Conservation (phyloP, 805 yeast genomes). For the Metschnikowia noctiluminum region DNA sequence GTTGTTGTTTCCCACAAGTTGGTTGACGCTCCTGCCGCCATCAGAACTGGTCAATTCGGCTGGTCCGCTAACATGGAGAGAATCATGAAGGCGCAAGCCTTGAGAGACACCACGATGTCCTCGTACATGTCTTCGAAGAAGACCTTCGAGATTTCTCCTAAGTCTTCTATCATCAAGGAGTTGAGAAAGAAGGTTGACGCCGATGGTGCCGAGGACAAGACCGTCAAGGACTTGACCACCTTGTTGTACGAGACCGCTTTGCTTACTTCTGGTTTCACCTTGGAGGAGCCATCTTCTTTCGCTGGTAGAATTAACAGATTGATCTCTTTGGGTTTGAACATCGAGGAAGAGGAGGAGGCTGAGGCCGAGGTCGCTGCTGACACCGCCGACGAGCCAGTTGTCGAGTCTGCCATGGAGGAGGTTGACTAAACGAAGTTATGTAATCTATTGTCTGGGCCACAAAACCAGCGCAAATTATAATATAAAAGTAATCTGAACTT, state of each 20-base stretch:
- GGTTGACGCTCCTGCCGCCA: slow-evolving; percentile 99
- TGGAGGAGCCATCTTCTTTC: slow-evolving; percentile 97
- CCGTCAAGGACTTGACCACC: slow-evolving; percentile 96
- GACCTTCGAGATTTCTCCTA: slow-evolving; percentile 98
- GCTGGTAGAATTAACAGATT: slow-evolving; percentile 98
- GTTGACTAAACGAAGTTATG: slow-evolving; percentile 64
- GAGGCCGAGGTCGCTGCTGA: slow-evolving; percentile 43
- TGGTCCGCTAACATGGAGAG: slow-evolving; percentile 99
- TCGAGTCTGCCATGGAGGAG: slow-evolving; percentile 92
- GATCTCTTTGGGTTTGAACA: slow-evolving; percentile 96
- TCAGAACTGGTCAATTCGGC: slow-evolving; percentile 99
- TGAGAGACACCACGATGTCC: slow-evolving; percentile 98
- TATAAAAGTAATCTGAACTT: slow-evolving; percentile 1
- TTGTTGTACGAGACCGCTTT: slow-evolving; percentile 96
- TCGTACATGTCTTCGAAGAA: slow-evolving; percentile 99
- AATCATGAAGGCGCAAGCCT: slow-evolving; percentile 99
- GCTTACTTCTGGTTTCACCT: slow-evolving; percentile 97
- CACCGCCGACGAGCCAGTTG: slow-evolving; percentile 44
- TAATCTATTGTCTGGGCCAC: slow-evolving; percentile 7
- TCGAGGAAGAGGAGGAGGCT: slow-evolving; percentile 76
- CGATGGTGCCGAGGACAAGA: slow-evolving; percentile 97
- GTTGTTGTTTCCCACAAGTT: slow-evolving; percentile 97
- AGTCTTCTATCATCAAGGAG: slow-evolving; percentile 91
- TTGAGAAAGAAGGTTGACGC: slow-evolving; percentile 94
- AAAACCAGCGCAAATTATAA: background rate